Evolutionary conservation across 345 rosid species (phyloP).

Genomic region (Corymbia maculata): DNA sequence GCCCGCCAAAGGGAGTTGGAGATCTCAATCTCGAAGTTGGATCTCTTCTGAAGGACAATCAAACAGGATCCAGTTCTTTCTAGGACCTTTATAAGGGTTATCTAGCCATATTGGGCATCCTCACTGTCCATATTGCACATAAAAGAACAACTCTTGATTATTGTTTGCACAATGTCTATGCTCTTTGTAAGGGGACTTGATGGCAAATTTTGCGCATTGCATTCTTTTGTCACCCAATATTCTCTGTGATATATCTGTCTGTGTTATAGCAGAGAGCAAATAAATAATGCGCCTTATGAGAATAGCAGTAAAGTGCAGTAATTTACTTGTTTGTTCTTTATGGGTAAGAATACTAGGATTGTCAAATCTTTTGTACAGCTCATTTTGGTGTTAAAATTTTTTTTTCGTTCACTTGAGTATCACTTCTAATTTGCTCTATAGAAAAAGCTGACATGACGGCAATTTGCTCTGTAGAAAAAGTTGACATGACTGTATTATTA

Average conservation of each 20-base stretch:
- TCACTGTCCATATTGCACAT: not conserved
- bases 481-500: no score
- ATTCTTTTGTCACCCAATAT: not conserved
- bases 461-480: no score
- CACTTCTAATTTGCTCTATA: no score
- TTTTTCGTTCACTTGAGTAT: no score
- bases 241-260: not conserved
- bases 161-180: not conserved
- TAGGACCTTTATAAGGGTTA: not conserved
- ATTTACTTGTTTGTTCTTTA: not conserved
- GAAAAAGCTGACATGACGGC: no score
- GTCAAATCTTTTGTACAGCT: no score
- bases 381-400: no score
- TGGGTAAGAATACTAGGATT: not conserved
- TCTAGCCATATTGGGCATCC: not conserved
- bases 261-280: not conserved
- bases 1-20: constrained; percentile 16
- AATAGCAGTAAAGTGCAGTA: not conserved
- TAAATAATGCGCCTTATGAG: not conserved
- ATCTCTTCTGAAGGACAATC: constrained; percentile 4
- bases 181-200: not conserved
- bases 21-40: constrained; percentile 19
- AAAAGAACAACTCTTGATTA: not conserved
- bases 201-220: not conserved
- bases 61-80: constrained; percentile 1